Evolutionary conservation across 306 rosid genomes (phyloP), one percentile per base, ranked within the genome.

Genomic region (Castanea sativa): DNA sequence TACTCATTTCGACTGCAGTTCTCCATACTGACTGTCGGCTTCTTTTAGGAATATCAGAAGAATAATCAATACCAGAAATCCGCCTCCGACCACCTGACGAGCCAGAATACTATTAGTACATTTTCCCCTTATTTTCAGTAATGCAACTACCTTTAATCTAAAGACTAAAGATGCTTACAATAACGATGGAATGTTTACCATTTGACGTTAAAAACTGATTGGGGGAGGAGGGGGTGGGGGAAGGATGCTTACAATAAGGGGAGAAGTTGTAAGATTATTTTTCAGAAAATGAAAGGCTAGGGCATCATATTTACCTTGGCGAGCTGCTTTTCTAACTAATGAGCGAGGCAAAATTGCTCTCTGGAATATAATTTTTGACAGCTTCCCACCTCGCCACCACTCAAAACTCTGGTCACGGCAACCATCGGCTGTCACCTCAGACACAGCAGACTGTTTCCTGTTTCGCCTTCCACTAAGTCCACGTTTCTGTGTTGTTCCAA

Each of bases 381-480:
- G 76, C 76, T 90, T 87, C 56, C 97, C 97, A 55, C 98, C 97
- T 52, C 76, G 96, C 95, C 97, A 93, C 99, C 98, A 91, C 71
- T 81, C 75, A 78, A 83, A 87, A 65, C 73, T 84, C 35, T 79
- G 84, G 59, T 91, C 90, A 64, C 58, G 67, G 78, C 78, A 33
- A 75, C 68, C 86, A 70, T 86, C 91, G 82, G 78, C 69, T 38
- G 86, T 76, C 76, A 79, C 85, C 76, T 91, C 98, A 73, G 90
- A 91, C 59, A 69, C 61, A 60, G 91, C 79, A 80, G 87, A 82
- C 79, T 84, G 95, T 85, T 90, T 95, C 80, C 91, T 91, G 81
- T 73, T 52, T 73, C 92, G 87, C 90, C 92, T 90, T 69, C 93
- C 92, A 82, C 65, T 71, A 58, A 87, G 86, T 77, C 88, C 94